These are phyloP conservation scores for Cutaneotrichosporon arboriforme DNA, from an alignment of 1,284 basidiomycete species.

Conservation along the genomic window DNA sequence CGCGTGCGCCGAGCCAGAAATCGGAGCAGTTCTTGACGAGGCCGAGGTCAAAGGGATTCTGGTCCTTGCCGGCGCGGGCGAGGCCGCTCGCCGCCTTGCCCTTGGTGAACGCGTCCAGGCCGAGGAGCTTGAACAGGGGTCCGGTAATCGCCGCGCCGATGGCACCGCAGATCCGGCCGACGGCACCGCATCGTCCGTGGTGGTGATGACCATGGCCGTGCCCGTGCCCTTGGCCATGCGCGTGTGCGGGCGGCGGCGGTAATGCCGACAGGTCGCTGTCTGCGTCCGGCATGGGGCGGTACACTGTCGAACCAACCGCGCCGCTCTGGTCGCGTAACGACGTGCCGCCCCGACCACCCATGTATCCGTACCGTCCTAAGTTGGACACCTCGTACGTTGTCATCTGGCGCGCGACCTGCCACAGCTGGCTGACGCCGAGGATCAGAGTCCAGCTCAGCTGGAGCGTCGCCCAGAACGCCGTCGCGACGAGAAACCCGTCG, in stretches of 20 bases:
- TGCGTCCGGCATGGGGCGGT: slow-evolving; percentile 11
- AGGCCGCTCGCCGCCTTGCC: slow-evolving; percentile 82
- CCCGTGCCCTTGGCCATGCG: slow-evolving; percentile 4
- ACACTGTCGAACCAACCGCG: slow-evolving; percentile 36
- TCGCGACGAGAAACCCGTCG: slow-evolving; percentile 79
- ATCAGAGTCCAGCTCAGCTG: slow-evolving; percentile 91
- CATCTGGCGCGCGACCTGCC: slow-evolving; percentile 90
- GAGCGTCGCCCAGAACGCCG: slow-evolving; percentile 76
- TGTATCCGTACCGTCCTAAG: slow-evolving; percentile 88
- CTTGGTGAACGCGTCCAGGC: slow-evolving; percentile 86
- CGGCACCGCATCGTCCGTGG: slow-evolving; percentile 43
- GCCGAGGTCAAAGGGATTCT: slow-evolving; percentile 91
- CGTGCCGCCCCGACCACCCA: slow-evolving; percentile 78
- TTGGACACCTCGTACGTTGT: slow-evolving; percentile 95
- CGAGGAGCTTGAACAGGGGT: slow-evolving; percentile 69
- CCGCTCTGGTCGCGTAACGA: slow-evolving; percentile 46
- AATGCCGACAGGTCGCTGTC: not conserved
- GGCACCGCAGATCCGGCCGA: slow-evolving; percentile 36
- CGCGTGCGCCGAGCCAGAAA: slow-evolving; percentile 84
- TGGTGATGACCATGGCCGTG: slow-evolving; percentile 23
- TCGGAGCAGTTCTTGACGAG: slow-evolving; percentile 81
- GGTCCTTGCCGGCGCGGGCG: slow-evolving; percentile 55
- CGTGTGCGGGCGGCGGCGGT: not conserved
- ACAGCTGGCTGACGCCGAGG: slow-evolving; percentile 76
- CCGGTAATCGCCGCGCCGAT: slow-evolving; percentile 38